Conservation (phyloP, 2,329 filamentous ascomycete genomes). For the Verruconis gallopava region DNA sequence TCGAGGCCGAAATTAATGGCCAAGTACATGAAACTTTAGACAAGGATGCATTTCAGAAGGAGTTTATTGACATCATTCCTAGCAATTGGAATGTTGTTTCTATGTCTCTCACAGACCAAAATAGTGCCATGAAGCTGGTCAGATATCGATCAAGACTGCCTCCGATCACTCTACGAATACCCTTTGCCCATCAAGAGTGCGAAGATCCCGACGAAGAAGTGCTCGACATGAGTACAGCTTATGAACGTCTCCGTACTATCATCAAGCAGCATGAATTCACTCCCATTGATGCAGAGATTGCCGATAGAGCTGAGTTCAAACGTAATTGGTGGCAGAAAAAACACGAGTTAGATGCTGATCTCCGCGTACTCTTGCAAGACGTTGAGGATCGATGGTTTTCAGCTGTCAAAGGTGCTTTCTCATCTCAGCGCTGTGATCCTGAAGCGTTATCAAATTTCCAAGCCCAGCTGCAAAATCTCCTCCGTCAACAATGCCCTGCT, state of each 20-base stretch:
- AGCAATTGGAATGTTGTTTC: slow-evolving; percentile 74
- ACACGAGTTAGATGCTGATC: slow-evolving; percentile 61
- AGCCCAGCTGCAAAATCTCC: slow-evolving; percentile 60
- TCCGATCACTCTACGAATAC: slow-evolving; percentile 78
- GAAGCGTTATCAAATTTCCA: slow-evolving; percentile 63
- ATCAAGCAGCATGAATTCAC: slow-evolving; percentile 71
- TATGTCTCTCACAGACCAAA: slow-evolving; percentile 67
- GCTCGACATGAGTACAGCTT: slow-evolving; percentile 73
- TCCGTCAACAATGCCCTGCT: slow-evolving; percentile 79
- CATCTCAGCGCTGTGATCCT: slow-evolving; percentile 50
- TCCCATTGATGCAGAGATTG: slow-evolving; percentile 61
- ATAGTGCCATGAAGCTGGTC: slow-evolving; percentile 78
- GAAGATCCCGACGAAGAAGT: slow-evolving; percentile 68
- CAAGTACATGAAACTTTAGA: slow-evolving; percentile 21
- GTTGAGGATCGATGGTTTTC: slow-evolving; percentile 92
- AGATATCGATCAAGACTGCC: slow-evolving; percentile 61
- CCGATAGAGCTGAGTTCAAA: slow-evolving; percentile 61
- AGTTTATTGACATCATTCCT: slow-evolving; percentile 80
- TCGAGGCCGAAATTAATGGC: slow-evolving; percentile 18
- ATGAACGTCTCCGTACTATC: slow-evolving; percentile 68
- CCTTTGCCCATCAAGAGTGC: slow-evolving; percentile 68
- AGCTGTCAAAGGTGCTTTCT: slow-evolving; percentile 90
- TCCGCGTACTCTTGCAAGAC: slow-evolving; percentile 67
- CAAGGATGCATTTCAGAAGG: slow-evolving; percentile 50
- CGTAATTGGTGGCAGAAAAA: slow-evolving; percentile 83